phyloP scores from a whole-genome alignment of 805 yeast genomes.

The Starmerella riodocensis region DNA sequence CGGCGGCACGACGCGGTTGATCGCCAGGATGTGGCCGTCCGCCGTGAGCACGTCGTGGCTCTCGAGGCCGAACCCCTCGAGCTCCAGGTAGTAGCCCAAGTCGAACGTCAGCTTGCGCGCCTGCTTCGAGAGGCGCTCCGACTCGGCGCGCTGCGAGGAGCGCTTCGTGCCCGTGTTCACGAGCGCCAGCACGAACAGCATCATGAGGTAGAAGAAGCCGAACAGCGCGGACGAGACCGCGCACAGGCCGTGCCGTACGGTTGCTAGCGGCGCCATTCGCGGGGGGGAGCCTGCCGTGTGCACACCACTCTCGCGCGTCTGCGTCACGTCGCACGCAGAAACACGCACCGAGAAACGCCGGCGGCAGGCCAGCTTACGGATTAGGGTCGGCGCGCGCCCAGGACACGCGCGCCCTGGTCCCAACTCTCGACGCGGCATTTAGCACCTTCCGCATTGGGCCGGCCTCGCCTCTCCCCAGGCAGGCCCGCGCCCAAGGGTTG shows the following conservation, averaged over 20 bases:
- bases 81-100: conserved; percentile 52
- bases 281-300: no score
- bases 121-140: conserved; percentile 22
- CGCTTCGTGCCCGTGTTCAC: conserved; percentile 4
- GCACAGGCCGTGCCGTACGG: conserved; percentile 4
- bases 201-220: conserved; percentile 18
- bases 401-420: no score
- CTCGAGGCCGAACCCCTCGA: conserved; percentile 46
- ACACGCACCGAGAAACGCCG: no score
- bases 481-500: no score
- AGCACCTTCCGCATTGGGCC: no score
- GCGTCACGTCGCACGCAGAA: no score
- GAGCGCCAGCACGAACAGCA: conserved; percentile 21
- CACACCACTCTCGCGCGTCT: no score
- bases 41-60: conserved; percentile 51
- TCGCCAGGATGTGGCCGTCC: conserved; percentile 64
- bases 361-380: no score
- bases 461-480: no score
- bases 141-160: conserved; percentile 7
- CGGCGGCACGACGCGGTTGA: conserved; percentile 42
- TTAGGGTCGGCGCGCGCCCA: no score
- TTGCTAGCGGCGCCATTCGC: neutral
- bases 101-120: conserved; percentile 37
- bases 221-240: conserved; percentile 21
- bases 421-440: no score